Conservation (phyloP, 495 filamentous ascomycete genomes). For the Lasiosphaeriaceae sp. region DNA sequence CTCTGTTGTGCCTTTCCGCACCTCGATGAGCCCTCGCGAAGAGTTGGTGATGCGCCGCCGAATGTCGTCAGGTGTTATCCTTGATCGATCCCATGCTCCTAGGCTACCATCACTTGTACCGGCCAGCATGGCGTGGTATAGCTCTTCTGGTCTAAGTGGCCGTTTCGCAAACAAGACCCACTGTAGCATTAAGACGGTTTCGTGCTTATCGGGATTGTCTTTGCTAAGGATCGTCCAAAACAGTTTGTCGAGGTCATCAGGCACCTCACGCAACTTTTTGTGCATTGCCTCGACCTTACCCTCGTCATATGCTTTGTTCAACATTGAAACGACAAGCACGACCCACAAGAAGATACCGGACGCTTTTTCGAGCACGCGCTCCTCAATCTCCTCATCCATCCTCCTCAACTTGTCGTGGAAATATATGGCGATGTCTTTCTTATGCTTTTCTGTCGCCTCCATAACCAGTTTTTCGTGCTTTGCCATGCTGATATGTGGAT, state of each 20-base stretch:
- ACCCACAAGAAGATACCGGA: conserved; percentile 49
- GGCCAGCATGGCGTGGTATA: conserved; percentile 36
- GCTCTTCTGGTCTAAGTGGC: conserved; percentile 29
- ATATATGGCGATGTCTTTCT: conserved; percentile 21
- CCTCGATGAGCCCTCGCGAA: conserved; percentile 37
- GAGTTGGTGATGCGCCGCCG: conserved; percentile 25
- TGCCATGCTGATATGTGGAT: conserved; percentile 40
- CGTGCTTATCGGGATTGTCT: conserved; percentile 23
- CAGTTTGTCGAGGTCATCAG: conserved; percentile 26
- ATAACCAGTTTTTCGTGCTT: conserved; percentile 26
- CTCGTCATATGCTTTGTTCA: conserved; percentile 39
- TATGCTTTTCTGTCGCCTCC: conserved; percentile 21
- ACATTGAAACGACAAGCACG: conserved; percentile 41
- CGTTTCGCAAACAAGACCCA: conserved; percentile 36
- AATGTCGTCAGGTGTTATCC: conserved; percentile 5
- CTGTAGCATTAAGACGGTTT: conserved; percentile 34
- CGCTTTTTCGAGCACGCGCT: conserved; percentile 35
- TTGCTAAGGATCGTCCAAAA: conserved; percentile 36
- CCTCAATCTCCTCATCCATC: conserved; percentile 26
- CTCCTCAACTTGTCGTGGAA: conserved; percentile 16
- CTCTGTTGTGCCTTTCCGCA: conserved; percentile 21
- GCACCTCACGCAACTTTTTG: conserved; percentile 29
- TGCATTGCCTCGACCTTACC: conserved; percentile 19
- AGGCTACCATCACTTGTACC: conserved; percentile 17
- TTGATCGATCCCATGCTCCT: conserved; percentile 5